These are phyloP conservation scores for Tuber microsphaerosporum DNA, from an alignment of 495 filamentous ascomycete species.

Conservation along the genomic window DNA sequence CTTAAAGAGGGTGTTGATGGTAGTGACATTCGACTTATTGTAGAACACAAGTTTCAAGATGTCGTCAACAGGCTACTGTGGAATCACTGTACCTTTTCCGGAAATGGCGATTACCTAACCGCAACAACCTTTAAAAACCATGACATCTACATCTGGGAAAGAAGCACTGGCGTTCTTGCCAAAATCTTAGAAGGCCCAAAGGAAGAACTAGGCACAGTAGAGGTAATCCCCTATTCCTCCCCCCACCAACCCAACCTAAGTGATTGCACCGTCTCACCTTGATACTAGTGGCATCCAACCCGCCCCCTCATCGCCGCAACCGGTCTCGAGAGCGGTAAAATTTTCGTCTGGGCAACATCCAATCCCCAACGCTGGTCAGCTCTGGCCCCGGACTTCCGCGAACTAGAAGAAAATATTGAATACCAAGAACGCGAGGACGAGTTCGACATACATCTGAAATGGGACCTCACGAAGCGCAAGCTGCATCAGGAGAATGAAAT, in stretches of 20 bases:
- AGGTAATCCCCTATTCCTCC: constrained; percentile 43
- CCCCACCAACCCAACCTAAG: neutral
- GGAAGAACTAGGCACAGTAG: constrained; percentile 87
- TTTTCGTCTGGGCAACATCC: constrained; percentile 89
- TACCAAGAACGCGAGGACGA: constrained; percentile 94
- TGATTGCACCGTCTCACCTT: constrained; percentile 10
- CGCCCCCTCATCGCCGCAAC: constrained; percentile 82
- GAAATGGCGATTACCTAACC: constrained; percentile 83
- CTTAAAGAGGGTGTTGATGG: constrained; percentile 52
- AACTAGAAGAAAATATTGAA: constrained; percentile 97
- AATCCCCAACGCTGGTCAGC: constrained; percentile 94
- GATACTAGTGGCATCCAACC: constrained; percentile 69
- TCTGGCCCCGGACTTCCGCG: constrained; percentile 89
- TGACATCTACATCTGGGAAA: constrained; percentile 97
- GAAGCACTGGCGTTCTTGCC: constrained; percentile 82
- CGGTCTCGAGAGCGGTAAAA: constrained; percentile 77
- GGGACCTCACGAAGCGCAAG: constrained; percentile 85
- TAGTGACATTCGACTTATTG: constrained; percentile 71
- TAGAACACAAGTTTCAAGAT: constrained; percentile 98
- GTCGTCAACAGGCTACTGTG: constrained; percentile 88
- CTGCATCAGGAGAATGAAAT: constrained; percentile 77
- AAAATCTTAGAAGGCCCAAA: constrained; percentile 93
- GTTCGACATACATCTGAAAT: constrained; percentile 92
- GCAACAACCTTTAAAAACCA: constrained; percentile 95
- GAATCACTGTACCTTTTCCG: constrained; percentile 92